Evolutionary conservation across 345 rosid species (phyloP), one percentile per base, ranked within the genome.

Genomic region (Cardamine chenopodiifolia): DNA sequence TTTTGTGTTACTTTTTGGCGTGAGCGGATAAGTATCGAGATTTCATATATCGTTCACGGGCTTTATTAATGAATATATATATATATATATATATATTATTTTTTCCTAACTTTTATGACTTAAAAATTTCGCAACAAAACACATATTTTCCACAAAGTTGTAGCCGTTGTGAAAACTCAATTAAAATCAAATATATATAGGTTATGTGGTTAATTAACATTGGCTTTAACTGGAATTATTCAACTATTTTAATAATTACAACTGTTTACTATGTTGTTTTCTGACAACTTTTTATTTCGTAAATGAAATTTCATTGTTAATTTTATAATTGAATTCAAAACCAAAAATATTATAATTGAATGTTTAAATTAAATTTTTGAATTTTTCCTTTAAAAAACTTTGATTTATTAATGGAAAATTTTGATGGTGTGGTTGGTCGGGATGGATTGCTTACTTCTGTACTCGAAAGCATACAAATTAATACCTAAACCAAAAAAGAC

Each of bases 381-480:
- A n/a, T n/a, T n/a, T n/a, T n/a, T n/a, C n/a, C n/a, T n/a, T n/a
- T n/a, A n/a, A n/a, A n/a, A n/a, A n/a, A n/a, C n/a, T n/a, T n/a
- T n/a, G n/a, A n/a, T n/a, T n/a, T n/a, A n/a, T n/a, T n/a, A n/a
- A 54, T 11, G 56, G 20, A 48, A 35, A 5, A 19, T 37, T 6
- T 39, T 40, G 50, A 23, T 19, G 68, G 79, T 82, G 75, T 72
- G 74, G 74, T 78, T 77, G 66, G 76, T 70, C 28, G 8, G 47
- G 77, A 70, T 55, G 61, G 66, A 66, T 80, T 76, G 75, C 73
- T 56, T 34, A 70, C 71, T 70, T 61, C 68, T 48, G 40, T 66
- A 62, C 50, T 53, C 54, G 57, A 42, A 53, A 76, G 15, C 65
- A 54, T 22, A 76, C 70, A 62, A 62, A 23, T 52, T 49, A 62